Percentiles rank a stretch among this genome's conserved stretches.
Conservation (phyloP, 2,329 filamentous ascomycete species). For the Colletotrichum magnum region DNA sequence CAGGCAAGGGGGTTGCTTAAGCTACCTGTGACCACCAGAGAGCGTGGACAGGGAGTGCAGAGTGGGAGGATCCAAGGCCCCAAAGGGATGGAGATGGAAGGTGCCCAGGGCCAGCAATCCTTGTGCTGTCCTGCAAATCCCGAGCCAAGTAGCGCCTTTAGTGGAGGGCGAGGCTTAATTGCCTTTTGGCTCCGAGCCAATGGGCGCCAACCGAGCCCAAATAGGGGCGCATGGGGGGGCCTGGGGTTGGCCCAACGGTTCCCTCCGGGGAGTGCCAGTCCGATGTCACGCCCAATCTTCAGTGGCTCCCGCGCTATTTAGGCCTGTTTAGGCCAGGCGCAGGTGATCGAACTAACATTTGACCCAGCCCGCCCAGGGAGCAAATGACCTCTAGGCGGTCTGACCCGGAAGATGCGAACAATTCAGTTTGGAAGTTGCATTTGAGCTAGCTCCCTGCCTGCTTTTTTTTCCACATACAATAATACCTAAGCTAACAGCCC, state of each 20-base stretch:
- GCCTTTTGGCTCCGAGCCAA: constrained; percentile 38
- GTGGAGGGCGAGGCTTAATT: constrained; percentile 40
- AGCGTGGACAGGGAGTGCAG: constrained; percentile 33
- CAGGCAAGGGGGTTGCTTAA: constrained; percentile 3
- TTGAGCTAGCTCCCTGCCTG: not conserved
- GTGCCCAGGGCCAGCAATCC: constrained; percentile 33
- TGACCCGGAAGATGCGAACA: not conserved
- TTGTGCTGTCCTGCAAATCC: constrained; percentile 31
- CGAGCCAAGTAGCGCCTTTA: constrained; percentile 28
- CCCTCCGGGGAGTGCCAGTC: constrained; percentile 30
- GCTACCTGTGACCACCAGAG: constrained; percentile 6
- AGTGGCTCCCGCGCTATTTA: constrained; percentile 25
- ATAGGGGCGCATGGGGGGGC: constrained; percentile 30
- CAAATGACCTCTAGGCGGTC: constrained; percentile 9
- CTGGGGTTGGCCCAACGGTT: constrained; percentile 18
- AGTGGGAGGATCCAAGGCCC: constrained; percentile 3
- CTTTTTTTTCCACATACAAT: no score
- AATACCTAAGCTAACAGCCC: no score
- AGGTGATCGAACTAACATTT: constrained; percentile 28
- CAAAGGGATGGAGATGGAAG: constrained; percentile 5
- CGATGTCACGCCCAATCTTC: constrained; percentile 28
- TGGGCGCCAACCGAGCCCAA: constrained; percentile 14
- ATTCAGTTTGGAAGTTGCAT: not conserved
- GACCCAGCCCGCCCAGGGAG: constrained; percentile 11
- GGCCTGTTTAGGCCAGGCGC: constrained; percentile 25